Evolutionary conservation across 2,329 filamentous ascomycete genomes (phyloP).

Genomic region (Reticulascus tulasneorum): DNA sequence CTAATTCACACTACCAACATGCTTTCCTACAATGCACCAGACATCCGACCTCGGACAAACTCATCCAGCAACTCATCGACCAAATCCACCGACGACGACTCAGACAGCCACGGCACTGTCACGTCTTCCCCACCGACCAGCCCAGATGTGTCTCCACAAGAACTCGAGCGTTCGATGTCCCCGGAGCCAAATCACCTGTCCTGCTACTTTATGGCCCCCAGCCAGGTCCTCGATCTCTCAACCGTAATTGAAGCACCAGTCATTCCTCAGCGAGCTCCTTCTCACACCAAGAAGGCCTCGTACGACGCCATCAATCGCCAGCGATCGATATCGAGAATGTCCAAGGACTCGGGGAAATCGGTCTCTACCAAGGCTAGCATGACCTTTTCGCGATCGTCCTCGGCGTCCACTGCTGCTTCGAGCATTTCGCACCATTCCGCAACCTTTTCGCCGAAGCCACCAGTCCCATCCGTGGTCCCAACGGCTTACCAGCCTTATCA

Average conservation of each 20-base stretch:
- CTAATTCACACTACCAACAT: conserved; percentile 94
- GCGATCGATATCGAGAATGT: conserved; percentile 59
- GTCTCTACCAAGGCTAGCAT: conserved; percentile 54
- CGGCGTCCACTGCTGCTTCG: conserved; percentile 50
- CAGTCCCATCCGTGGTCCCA: conserved; percentile 26
- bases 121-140: conserved; percentile 62
- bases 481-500: conserved; percentile 30
- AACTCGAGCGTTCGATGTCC: conserved; percentile 46
- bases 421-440: conserved; percentile 37
- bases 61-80: conserved; percentile 48
- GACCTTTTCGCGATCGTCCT: conserved; percentile 54
- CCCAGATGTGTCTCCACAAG: conserved; percentile 60
- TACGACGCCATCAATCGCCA: conserved; percentile 69
- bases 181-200: conserved; percentile 64
- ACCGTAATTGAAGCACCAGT: conserved; percentile 38
- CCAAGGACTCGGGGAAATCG: conserved; percentile 49
- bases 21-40: conserved; percentile 90
- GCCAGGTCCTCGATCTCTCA: conserved; percentile 36
- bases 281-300: conserved; percentile 80
- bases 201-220: conserved; percentile 58
- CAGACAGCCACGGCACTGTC: conserved; percentile 55
- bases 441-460: conserved; percentile 21
- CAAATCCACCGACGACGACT: conserved; percentile 68
- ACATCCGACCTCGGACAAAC: conserved; percentile 56
- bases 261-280: conserved; percentile 75